Base-by-base conservation (phyloP, 768 basidiomycete genomes). In the Leccinum truebloodii region DNA sequence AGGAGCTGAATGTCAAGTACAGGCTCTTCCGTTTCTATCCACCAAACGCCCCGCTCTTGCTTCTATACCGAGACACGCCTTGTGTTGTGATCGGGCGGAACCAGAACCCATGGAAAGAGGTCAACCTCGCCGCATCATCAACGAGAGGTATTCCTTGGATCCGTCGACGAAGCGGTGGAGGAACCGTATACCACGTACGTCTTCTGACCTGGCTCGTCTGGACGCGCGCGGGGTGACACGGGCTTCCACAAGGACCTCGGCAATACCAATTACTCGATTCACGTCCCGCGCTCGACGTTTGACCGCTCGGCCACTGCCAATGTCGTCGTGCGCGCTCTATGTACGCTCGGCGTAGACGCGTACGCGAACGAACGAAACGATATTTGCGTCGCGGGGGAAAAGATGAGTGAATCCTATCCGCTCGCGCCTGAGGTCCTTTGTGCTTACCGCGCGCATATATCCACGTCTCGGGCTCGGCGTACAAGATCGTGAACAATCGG, bases 41-140 rank as follows among this genome's bases (percentile, higher is more conserved):
- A 3, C 79, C 81, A 6, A 76, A 86, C 4, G 76, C 81, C 39
- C 92, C 94, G 1, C 79, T 95, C 46, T 81, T 99, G 20, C 81
- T 97, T 51, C 75, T 99, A 57, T 99, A 98, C 73, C 86, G 93
- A 32, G 91, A 98, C 70, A 72, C 76, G 0, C 93, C 94, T 3
- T 95, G 94, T 68, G 93, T 98, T 18, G 83, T 99, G 57, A 92
- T 98, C 57, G 96, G 96, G 0, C 80, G 96, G 55, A 95, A 98
- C 72, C 97, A 99, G 78, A 98, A 97, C 66, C 96, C 95, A 16
- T 98, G 96, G 96, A 97, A 94, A 71, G 96, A 99, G 70, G 87
- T 95, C 65, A 95, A 96, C 67, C 81, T 95, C 53, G 62, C 70
- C 7, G 80, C 83, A 1, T 78, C 94, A 6, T 73, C 76, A 12